Percentiles rank a stretch among this genome's conserved stretches.
Conservation (phyloP, 306 rosid genomes). For the Malus sylvestris region DNA sequence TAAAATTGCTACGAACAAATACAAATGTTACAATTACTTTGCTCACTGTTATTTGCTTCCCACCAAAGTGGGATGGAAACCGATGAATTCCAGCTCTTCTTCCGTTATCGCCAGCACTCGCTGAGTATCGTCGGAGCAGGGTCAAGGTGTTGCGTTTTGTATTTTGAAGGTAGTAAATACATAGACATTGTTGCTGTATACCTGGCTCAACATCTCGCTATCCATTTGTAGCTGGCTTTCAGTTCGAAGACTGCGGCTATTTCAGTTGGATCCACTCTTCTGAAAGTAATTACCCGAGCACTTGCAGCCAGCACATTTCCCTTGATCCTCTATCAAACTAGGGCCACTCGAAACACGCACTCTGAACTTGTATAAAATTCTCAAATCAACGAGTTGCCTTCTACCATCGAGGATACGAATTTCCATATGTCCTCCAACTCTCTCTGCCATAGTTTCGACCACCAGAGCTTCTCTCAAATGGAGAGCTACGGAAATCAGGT, state of each 20-base stretch:
- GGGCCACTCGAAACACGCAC: neutral
- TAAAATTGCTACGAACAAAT: neutral
- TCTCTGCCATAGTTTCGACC: slow-evolving; percentile 15
- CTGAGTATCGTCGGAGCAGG: neutral
- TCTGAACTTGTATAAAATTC: neutral
- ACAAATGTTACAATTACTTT: neutral
- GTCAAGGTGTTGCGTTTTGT: neutral
- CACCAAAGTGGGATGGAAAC: neutral
- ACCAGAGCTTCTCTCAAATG: slow-evolving; percentile 32
- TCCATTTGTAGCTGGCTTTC: neutral
- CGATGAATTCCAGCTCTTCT: neutral
- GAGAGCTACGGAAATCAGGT: slow-evolving; percentile 35
- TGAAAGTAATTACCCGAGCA: neutral
- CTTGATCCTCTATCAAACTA: neutral
- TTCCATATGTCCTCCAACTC: slow-evolving; percentile 40
- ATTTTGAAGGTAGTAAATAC: neutral
- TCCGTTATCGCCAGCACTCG: neutral
- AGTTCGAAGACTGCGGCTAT: neutral
- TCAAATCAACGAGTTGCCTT: neutral
- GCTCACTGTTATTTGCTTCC: neutral
- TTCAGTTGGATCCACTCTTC: neutral
- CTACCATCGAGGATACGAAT: slow-evolving; percentile 32
- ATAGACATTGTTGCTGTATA: neutral
- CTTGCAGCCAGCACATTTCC: neutral
- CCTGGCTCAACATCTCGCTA: neutral